Evolutionary conservation across 2,329 filamentous ascomycete genomes (phyloP), one percentile per base, ranked within the genome.

Genomic region (Colletotrichum kahawae): DNA sequence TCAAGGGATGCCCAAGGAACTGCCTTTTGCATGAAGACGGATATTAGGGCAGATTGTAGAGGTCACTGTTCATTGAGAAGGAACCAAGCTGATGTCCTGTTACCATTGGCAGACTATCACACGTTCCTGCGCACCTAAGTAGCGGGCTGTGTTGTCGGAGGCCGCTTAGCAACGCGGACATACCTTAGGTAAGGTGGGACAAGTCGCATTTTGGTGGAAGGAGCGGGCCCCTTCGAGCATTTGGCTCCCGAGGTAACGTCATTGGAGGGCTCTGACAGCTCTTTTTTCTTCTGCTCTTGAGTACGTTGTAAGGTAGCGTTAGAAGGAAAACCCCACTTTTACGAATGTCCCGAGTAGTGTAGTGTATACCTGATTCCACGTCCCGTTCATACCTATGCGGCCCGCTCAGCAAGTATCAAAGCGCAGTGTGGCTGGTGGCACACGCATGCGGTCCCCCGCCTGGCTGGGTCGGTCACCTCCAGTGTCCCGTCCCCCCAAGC

Each of bases 21-120:
- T 86, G 38, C 83, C 82, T 4, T 85, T 85, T 80, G 83, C 79
- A 5, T 82, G 69, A 79, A 51, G 59, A 70, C 43, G n/a, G 21
- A 51, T 21, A 51, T 21, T 51, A 10, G 43, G 43, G 43, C 43
- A 51, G 43, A 13, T n/a, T 51, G 43, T 51, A 7, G 10, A 51
- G n/a, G 43, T 24, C 43, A 51, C 38, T 48, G 38, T n/a, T 48
- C 38, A 48, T 48, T 48, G 38, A 10, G 38, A 48, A 48, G 38
- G 38, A 48, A 18, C 38, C 27, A 18, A 59, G 56, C 56, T 51
- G 43, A 51, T 10, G 38, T 24, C 43, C 43, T 51, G 43, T 21
- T 51, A 24, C 43, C 43, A 51, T 51, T 24, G 43, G 43, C 43
- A 51, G 43, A 51, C 43, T 51, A 51, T n/a, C 43, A 51, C 43